phyloP scores from a whole-genome alignment of 78 protist species.

The Tieghemostelium lacteum region DNA sequence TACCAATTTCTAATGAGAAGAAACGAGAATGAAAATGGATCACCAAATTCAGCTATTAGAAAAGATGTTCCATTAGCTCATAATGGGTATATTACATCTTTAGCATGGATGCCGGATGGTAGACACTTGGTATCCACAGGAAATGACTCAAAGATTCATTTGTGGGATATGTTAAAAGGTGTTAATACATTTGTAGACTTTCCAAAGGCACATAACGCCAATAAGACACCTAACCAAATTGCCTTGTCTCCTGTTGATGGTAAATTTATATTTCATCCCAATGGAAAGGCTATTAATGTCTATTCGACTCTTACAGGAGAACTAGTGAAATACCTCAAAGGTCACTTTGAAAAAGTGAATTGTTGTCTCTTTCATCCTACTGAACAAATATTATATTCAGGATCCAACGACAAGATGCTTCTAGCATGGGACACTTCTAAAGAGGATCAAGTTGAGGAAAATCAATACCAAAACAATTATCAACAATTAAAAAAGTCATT shows the following conservation, averaged over 20 bases:
- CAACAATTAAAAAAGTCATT: background rate
- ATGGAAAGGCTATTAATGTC: constrained; percentile 34
- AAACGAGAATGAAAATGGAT: background rate
- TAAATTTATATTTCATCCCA: constrained; percentile 52
- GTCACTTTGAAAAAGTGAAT: constrained; percentile 62
- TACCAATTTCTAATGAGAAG: background rate
- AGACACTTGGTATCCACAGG: constrained; percentile 30
- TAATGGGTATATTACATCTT: constrained; percentile 38
- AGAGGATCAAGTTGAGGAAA: constrained; percentile 15
- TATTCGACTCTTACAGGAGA: constrained; percentile 30
- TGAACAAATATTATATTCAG: constrained; percentile 10
- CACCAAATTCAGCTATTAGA: constrained; percentile 35
- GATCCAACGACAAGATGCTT: constrained; percentile 40
- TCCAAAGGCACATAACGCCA: background rate
- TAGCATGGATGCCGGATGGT: constrained; percentile 57
- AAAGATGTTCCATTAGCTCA: constrained; percentile 58
- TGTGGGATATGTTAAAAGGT: constrained; percentile 52
- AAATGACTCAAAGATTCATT: constrained; percentile 30
- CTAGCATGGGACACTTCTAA: constrained; percentile 45
- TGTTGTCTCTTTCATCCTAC: constrained; percentile 50
- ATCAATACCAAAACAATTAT: constrained; percentile 5
- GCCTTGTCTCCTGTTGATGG: constrained; percentile 20
- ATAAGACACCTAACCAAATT: constrained; percentile 51
- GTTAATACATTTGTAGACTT: constrained; percentile 21
- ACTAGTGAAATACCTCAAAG: constrained; percentile 23